Conservation (phyloP, 139 green algal genomes). For the Penium margaritaceum region DNA sequence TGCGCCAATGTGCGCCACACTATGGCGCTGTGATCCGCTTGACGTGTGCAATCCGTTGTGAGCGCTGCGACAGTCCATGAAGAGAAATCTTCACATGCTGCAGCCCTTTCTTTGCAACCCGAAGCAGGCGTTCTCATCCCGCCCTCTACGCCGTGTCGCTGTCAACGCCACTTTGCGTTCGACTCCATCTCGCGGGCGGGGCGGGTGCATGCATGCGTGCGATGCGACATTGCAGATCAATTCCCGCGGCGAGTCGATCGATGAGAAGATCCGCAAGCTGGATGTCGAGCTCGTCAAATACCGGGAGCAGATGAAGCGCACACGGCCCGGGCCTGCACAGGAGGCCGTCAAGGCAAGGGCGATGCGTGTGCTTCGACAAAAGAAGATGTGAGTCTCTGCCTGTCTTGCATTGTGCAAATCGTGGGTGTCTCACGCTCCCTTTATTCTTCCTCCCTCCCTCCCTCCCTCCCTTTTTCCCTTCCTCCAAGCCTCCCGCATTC, state of each 20-base stretch:
- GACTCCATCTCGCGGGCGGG: not conserved
- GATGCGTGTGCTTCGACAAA: conserved; percentile 89
- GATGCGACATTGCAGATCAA: conserved; percentile 27
- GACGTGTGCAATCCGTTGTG: too few species aligned
- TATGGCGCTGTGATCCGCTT: too few species aligned
- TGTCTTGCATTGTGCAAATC: not conserved
- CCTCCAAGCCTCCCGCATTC: not conserved
- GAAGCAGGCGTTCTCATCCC: too few species aligned
- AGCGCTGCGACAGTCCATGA: too few species aligned
- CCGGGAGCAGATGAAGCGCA: conserved; percentile 75
- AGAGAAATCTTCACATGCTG: too few species aligned
- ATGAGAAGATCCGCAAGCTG: conserved; percentile 88
- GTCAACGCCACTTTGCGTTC: too few species aligned
- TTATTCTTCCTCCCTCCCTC: not conserved
- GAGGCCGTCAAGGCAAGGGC: conserved; percentile 76
- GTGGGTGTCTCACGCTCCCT: not conserved
- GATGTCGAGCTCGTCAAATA: conserved; percentile 83
- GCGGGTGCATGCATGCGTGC: not conserved
- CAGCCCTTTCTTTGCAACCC: too few species aligned
- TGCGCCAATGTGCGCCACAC: too few species aligned
- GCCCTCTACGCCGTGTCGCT: too few species aligned
- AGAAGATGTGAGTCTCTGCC: conserved; percentile 58
- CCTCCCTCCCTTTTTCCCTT: not conserved
- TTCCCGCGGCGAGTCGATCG: conserved; percentile 58
- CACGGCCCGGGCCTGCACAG: conserved; percentile 75